phyloP scores from a whole-genome alignment of 2,329 filamentous ascomycete species.

The Aureobasidium subglaciale region DNA sequence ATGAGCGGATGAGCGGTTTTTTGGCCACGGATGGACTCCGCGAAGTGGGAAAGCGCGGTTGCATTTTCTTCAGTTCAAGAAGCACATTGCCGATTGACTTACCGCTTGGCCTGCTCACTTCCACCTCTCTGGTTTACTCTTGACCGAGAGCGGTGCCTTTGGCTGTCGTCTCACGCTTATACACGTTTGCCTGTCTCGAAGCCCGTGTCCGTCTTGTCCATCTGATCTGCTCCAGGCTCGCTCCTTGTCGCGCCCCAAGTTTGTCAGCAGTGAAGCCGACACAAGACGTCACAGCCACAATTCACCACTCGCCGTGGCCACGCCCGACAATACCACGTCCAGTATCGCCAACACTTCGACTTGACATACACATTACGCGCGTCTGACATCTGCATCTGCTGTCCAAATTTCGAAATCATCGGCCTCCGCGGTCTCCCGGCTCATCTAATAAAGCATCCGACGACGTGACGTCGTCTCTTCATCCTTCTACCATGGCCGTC shows the following conservation, averaged over 20 bases:
- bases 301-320: neutral
- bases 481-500: conserved; percentile 9
- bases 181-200: neutral
- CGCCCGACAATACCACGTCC: neutral
- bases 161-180: neutral
- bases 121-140: neutral
- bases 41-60: conserved; percentile 2
- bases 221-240: conserved; percentile 1
- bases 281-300: conserved; percentile 13
- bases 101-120: conserved; percentile 1
- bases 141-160: conserved; percentile 1
- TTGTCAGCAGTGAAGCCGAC: conserved; percentile 12
- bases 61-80: conserved; percentile 6
- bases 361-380: neutral
- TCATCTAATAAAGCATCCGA: neutral
- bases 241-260: neutral
- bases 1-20: conserved; percentile 2
- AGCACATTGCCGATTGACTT: neutral
- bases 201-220: conserved; percentile 2
- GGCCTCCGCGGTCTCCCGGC: conserved; percentile 6
- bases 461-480: neutral
- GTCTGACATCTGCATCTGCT: neutral
- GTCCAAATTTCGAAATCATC: neutral
- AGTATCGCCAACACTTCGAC: neutral
- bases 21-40: neutral